phyloP scores from a whole-genome alignment of 371 early-diverging fungal species.

The Mucor plumbeus region DNA sequence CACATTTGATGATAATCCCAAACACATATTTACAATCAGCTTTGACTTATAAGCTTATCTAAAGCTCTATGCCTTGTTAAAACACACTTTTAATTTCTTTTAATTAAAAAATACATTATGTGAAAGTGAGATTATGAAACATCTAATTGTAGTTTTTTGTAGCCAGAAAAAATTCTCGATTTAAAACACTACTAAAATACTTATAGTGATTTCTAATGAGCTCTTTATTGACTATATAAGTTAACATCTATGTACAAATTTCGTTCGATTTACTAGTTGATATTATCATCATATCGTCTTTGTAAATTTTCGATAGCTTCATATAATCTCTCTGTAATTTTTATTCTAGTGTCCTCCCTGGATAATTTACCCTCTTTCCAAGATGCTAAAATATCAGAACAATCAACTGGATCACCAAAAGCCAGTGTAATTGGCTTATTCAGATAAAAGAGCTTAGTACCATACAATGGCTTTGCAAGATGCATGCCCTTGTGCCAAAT shows the following conservation, averaged over 20 bases:
- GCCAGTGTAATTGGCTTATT: slow-evolving; percentile 57
- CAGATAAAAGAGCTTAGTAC: slow-evolving; percentile 36
- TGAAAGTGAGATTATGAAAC: too few relatives aligned
- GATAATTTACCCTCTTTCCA: slow-evolving; percentile 56
- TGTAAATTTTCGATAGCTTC: slow-evolving; percentile 49
- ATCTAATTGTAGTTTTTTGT: too few relatives aligned
- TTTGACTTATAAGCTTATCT: too few relatives aligned
- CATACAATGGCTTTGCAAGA: slow-evolving; percentile 56
- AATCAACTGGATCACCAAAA: slow-evolving; percentile 76
- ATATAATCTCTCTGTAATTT: slow-evolving; percentile 61
- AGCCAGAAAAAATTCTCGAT: too few relatives aligned
- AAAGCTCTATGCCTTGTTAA: too few relatives aligned
- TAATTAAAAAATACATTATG: too few relatives aligned
- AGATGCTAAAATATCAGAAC: slow-evolving; percentile 57
- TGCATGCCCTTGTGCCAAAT: slow-evolving; percentile 72
- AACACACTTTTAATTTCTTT: too few relatives aligned
- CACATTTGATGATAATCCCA: too few relatives aligned
- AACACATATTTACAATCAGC: too few relatives aligned
- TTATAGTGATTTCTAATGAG: too few relatives aligned
- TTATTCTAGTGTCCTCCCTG: slow-evolving; percentile 64
- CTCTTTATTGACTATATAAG: too few relatives aligned
- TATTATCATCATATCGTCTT: slow-evolving; percentile 32
- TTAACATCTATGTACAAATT: background rate
- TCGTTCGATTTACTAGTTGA: background rate
- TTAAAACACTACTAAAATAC: too few relatives aligned